Evolutionary conservation across 2,329 filamentous ascomycete species (phyloP), one percentile per base, ranked within the genome.

Genomic region (Stagonosporopsis rhizophila): DNA sequence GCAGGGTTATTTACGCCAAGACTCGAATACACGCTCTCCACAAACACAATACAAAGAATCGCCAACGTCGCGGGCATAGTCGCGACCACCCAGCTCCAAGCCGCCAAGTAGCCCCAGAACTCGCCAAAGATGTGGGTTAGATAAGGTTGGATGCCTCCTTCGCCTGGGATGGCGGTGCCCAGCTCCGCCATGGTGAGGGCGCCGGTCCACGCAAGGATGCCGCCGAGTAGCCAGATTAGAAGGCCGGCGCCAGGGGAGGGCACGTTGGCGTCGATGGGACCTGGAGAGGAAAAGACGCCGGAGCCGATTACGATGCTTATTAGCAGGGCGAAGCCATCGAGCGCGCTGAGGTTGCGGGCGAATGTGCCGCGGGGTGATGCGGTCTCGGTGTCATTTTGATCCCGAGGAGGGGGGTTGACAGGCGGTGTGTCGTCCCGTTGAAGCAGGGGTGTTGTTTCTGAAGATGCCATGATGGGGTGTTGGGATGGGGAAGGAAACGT

Each of bases 271-370:
- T 88, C 85, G 58, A 89, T 83, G 3, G 84, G 80, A 0, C 85
- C 85, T 0, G 86, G 86, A 1, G 86, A 88, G 0, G 86, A 87
- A 63, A 89, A 89, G 20, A 89, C 81, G 44, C 86, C 86, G 38
- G 84, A 86, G 20, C 86, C 86, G 49, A 88, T 87, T 38, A 88
- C 85, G 63, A 88, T 87, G 72, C 83, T 85, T 62, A 88, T 82
- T 49, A 88, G 78, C 44, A 88, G 85, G 17, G 82, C 85, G 61
- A 87, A 88, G 17, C 70, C 74, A 39, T 75, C 71, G 2, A 70
- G 44, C 5, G 73, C 68, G 46, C 65, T 52, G 15, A 76, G 64
- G 40, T 66, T 71, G 34, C 65, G 65, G 6, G 73, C 72, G 50
- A 76, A 76, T 2, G 69, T 74, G n/a, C 65, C 65, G 28, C 52